phyloP scores from a whole-genome alignment of 148 eudicot genomes.

The Vaccinium corymbosum region DNA sequence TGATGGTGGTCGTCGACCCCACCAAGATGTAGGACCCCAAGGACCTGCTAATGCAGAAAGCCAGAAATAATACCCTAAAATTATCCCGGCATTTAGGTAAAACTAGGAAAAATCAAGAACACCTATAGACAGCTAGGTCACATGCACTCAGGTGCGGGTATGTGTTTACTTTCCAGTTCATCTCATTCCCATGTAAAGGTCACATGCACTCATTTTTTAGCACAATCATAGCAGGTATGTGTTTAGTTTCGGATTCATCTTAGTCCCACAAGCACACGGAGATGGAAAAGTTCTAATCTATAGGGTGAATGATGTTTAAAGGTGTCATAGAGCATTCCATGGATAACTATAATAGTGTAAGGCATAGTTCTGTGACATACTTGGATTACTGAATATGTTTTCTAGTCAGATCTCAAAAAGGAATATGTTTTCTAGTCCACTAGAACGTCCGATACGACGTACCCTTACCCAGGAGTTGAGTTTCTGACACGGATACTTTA shows the following conservation, averaged over 20 bases:
- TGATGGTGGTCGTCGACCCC: conserved; percentile 19
- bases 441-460: background rate
- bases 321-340: background rate
- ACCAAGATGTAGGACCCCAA: conserved; percentile 28
- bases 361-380: background rate
- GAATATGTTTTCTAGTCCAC: background rate
- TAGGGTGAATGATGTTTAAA: background rate
- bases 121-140: background rate
- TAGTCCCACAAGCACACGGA: background rate
- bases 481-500: background rate
- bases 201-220: background rate
- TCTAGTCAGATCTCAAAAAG: background rate
- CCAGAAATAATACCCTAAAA: background rate
- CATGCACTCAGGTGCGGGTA: background rate
- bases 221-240: background rate
- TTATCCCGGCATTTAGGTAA: background rate
- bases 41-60: conserved; percentile 17
- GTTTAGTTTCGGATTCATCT: background rate
- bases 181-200: background rate
- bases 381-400: background rate
- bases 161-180: background rate
- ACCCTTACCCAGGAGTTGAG: background rate
- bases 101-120: background rate
- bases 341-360: background rate
- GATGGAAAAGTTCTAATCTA: background rate